A percentile compares a stretch with the other conserved stretches of the same genome.
Conservation (phyloP, 164 flowering plant species). For the Annona cherimola region DNA sequence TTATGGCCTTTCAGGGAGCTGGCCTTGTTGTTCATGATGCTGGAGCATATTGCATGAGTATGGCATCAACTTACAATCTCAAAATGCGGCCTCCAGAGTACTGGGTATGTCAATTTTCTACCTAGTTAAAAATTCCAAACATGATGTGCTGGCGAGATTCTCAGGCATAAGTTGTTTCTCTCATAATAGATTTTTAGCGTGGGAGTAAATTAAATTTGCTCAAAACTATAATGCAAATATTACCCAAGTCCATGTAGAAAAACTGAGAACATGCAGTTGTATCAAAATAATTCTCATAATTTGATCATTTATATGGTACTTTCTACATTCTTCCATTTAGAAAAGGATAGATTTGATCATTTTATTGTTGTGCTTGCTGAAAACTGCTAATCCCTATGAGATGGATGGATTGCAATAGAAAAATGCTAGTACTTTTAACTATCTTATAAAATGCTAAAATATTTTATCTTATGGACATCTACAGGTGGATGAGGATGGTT, state of each 20-base stretch:
- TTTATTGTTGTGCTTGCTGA: no score
- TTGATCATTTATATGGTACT: no score
- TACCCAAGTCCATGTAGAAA: background rate
- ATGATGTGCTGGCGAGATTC: background rate
- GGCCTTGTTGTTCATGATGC: slow-evolving; percentile 98
- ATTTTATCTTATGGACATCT: background rate
- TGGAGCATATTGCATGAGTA: slow-evolving; percentile 99
- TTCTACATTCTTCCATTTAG: background rate
- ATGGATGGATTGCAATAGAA: background rate
- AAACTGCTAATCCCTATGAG: background rate
- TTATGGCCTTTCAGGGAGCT: slow-evolving; percentile 54
- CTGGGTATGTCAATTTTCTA: slow-evolving; percentile 50
- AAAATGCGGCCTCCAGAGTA: slow-evolving; percentile 99
- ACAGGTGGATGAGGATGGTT: slow-evolving; percentile 90
- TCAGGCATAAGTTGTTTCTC: background rate
- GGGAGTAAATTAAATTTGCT: background rate
- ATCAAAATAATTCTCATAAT: background rate
- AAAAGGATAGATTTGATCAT: background rate
- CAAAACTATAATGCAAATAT: background rate
- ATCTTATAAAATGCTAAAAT: background rate
- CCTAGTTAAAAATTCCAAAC: background rate
- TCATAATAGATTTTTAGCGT: background rate
- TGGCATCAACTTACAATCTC: slow-evolving; percentile 99
- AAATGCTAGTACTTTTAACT: background rate
- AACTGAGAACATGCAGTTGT: background rate